These are phyloP conservation scores for Gaultheria prostrata DNA, from an alignment of 148 eudicot species.

Conservation along the genomic window DNA sequence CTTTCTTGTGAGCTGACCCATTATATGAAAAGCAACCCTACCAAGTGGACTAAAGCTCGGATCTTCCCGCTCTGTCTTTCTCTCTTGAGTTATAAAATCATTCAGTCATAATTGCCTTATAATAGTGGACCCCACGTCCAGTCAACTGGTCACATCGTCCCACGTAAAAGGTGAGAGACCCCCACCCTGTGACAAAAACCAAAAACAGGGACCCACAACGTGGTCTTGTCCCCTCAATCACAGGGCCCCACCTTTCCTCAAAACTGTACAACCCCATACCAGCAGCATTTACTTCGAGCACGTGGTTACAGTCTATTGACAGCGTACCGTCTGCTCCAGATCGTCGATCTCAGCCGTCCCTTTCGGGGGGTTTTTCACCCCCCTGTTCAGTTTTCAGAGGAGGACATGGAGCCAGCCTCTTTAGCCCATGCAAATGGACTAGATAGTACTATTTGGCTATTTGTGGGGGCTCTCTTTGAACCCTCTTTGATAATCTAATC, in stretches of 20 bases:
- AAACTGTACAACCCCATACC: background rate
- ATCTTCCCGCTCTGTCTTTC: too few relatives aligned
- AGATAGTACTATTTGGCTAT: too few relatives aligned
- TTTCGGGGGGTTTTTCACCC: background rate
- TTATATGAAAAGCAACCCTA: too few relatives aligned
- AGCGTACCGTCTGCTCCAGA: background rate
- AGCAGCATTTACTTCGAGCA: constrained; percentile 11
- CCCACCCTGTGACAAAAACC: background rate
- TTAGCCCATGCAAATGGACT: too few relatives aligned
- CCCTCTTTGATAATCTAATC: too few relatives aligned
- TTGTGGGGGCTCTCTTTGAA: too few relatives aligned
- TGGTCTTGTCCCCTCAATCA: constrained; percentile 19
- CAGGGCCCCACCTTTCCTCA: background rate
- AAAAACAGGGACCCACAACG: background rate
- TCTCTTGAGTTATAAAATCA: background rate
- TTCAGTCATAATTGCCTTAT: constrained; percentile 18
- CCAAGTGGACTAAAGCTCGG: too few relatives aligned
- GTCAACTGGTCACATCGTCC: constrained; percentile 16
- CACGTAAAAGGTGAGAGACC: background rate
- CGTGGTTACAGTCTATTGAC: background rate
- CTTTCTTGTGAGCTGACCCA: too few relatives aligned
- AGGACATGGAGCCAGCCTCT: too few relatives aligned
- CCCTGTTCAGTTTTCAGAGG: too few relatives aligned
- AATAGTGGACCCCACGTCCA: background rate
- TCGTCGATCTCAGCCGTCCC: constrained; percentile 10